phyloP scores from a whole-genome alignment of 1,284 basidiomycete species.

The Cystobasidiaceae sp. region DNA sequence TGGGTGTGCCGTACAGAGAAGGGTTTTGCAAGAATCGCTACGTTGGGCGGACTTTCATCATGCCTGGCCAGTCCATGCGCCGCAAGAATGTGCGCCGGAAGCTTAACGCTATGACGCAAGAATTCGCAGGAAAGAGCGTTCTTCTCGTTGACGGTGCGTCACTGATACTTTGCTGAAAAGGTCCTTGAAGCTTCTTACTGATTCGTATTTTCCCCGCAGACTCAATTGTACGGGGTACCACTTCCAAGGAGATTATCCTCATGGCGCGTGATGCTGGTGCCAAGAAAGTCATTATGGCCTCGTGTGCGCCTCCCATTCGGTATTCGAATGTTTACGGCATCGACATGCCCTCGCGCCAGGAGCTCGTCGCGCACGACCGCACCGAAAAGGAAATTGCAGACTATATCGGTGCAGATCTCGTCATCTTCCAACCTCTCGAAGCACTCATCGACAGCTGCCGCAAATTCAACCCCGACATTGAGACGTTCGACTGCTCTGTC shows the following conservation, averaged over 20 bases:
- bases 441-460: constrained; percentile 85
- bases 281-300: constrained; percentile 94
- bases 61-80: constrained; percentile 94
- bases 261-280: constrained; percentile 99
- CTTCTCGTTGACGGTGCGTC: constrained; percentile 84
- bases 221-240: constrained; percentile 97
- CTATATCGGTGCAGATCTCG: constrained; percentile 89
- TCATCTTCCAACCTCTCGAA: constrained; percentile 93
- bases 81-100: constrained; percentile 94
- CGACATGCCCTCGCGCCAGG: constrained; percentile 93
- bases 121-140: constrained; percentile 88
- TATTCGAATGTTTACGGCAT: constrained; percentile 97
- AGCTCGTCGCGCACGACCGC: constrained; percentile 86
- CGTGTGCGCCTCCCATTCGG: constrained; percentile 92
- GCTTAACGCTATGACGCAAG: constrained; percentile 98
- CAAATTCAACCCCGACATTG: constrained; percentile 75
- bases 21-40: constrained; percentile 99
- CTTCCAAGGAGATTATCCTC: constrained; percentile 97
- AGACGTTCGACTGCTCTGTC: constrained; percentile 90
- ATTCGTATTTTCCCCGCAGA: constrained; percentile 53
- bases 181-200: no score
- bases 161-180: no score
- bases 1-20: constrained; percentile 89
- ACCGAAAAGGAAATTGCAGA: constrained; percentile 69
- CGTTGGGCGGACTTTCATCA: constrained; percentile 97